Percentiles rank a stretch among this genome's conserved stretches.
Conservation (phyloP, 495 filamentous ascomycete species). For the Penicillium silybi region DNA sequence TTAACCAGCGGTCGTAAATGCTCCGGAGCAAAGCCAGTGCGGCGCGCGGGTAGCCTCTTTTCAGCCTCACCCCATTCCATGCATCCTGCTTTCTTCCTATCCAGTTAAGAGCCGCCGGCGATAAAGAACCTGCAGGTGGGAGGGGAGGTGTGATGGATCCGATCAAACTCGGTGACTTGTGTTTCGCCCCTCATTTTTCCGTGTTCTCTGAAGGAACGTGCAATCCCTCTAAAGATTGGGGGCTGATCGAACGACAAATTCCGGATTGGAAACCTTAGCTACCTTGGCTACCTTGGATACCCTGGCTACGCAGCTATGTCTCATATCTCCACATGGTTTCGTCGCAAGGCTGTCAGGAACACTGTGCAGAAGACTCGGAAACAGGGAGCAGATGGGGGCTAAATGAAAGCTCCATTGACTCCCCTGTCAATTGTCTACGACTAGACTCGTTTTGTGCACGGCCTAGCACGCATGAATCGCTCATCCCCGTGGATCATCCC, state of each 20-base stretch:
- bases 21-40: constrained; percentile 20
- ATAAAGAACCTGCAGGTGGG: not conserved
- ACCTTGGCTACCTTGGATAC: too few species aligned
- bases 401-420: not conserved
- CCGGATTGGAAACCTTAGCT: not conserved
- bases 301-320: too few species aligned
- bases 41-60: constrained; percentile 17
- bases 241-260: not conserved
- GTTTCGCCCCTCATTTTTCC: not conserved
- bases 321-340: too few species aligned
- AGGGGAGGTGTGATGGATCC: not conserved
- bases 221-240: not conserved
- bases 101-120: constrained; percentile 27
- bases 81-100: constrained; percentile 1
- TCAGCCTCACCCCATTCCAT: constrained; percentile 22
- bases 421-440: not conserved
- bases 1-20: constrained; percentile 27
- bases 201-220: not conserved
- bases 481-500: not conserved
- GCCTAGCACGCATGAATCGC: not conserved
- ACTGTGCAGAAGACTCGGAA: not conserved
- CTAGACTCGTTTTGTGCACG: not conserved
- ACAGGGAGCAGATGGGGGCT: not conserved
- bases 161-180: not conserved
- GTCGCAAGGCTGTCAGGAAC: too few species aligned